Conservation (phyloP, 1,284 basidiomycete species). For the Kalmanozyma brasiliensis region DNA sequence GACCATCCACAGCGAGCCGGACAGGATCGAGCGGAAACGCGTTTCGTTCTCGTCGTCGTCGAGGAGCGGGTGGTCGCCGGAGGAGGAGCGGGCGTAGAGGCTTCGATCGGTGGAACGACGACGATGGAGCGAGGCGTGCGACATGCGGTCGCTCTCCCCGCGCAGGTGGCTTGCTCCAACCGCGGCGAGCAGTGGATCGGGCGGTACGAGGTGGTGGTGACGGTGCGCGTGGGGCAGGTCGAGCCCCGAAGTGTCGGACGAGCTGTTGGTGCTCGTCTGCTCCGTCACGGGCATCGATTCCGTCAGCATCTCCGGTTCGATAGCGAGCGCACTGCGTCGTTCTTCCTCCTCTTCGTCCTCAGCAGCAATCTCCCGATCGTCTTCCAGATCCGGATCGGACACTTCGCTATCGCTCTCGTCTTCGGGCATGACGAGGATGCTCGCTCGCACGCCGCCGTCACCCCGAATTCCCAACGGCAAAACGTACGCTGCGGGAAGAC, state of each 20-base stretch:
- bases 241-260: slow-evolving; percentile 21
- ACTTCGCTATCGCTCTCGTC: slow-evolving; percentile 47
- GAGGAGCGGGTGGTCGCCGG: slow-evolving; percentile 11
- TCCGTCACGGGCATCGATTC: slow-evolving; percentile 2
- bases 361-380: slow-evolving; percentile 38
- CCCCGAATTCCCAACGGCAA: slow-evolving; percentile 56
- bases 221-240: slow-evolving; percentile 7
- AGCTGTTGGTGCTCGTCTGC: slow-evolving; percentile 33
- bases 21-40: slow-evolving; percentile 30
- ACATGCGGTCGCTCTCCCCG: slow-evolving; percentile 27
- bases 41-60: slow-evolving; percentile 7
- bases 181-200: slow-evolving; percentile 45
- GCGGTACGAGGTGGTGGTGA: slow-evolving; percentile 29
- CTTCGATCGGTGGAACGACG: slow-evolving; percentile 32
- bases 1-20: slow-evolving; percentile 49
- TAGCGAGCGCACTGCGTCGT: slow-evolving; percentile 7
- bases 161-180: slow-evolving; percentile 34
- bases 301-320: too few relatives aligned
- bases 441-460: slow-evolving; percentile 57
- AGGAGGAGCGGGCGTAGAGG: slow-evolving; percentile 25
- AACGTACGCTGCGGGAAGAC: slow-evolving; percentile 50
- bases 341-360: slow-evolving; percentile 39
- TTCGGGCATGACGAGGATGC: slow-evolving; percentile 52
- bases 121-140: slow-evolving; percentile 16
- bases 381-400: slow-evolving; percentile 25